These are phyloP conservation scores for Saitozyma podzolica DNA, from an alignment of 768 basidiomycete genomes.

Conservation along the genomic window DNA sequence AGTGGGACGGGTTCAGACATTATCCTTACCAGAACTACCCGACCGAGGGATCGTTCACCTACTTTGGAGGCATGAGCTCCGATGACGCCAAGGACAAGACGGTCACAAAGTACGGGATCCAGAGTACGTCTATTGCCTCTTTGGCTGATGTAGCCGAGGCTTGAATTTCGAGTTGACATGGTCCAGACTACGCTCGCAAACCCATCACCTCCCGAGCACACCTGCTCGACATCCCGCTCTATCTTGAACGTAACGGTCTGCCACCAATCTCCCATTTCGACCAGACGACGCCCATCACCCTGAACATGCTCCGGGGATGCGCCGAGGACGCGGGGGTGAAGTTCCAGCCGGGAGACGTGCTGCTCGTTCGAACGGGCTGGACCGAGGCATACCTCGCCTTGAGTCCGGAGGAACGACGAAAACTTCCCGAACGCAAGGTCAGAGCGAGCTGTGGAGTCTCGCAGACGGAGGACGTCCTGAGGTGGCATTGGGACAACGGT, in stretches of 20 bases:
- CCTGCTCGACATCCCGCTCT: slow-evolving; percentile 27
- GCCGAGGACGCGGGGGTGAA: slow-evolving; percentile 6
- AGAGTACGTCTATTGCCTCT: slow-evolving; percentile 14
- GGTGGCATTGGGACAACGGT: slow-evolving; percentile 36
- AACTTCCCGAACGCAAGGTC: slow-evolving; percentile 1
- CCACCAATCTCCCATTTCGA: slow-evolving; percentile 18
- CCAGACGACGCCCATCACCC: slow-evolving; percentile 12
- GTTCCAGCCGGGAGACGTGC: slow-evolving; percentile 26
- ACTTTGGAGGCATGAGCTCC: slow-evolving; percentile 28
- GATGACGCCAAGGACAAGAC: slow-evolving; percentile 23
- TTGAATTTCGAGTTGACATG: too few species aligned
- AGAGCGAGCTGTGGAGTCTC: slow-evolving; percentile 14
- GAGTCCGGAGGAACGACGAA: slow-evolving; percentile 9
- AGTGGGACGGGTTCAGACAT: slow-evolving; percentile 30
- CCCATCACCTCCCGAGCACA: slow-evolving; percentile 35
- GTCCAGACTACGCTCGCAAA: slow-evolving; percentile 22
- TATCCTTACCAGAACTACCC: slow-evolving; percentile 35
- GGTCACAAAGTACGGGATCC: slow-evolving; percentile 18
- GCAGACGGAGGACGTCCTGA: slow-evolving; percentile 16
- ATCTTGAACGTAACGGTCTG: slow-evolving; percentile 14
- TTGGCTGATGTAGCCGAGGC: too few species aligned
- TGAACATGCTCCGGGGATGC: slow-evolving; percentile 14
- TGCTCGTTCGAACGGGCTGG: slow-evolving; percentile 32
- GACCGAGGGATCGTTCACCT: slow-evolving; percentile 18
- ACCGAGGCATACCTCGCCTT: slow-evolving; percentile 20